Conservation (phyloP, 225 moss, liverwort and hornwort species). For the Physcomitrium patens region DNA sequence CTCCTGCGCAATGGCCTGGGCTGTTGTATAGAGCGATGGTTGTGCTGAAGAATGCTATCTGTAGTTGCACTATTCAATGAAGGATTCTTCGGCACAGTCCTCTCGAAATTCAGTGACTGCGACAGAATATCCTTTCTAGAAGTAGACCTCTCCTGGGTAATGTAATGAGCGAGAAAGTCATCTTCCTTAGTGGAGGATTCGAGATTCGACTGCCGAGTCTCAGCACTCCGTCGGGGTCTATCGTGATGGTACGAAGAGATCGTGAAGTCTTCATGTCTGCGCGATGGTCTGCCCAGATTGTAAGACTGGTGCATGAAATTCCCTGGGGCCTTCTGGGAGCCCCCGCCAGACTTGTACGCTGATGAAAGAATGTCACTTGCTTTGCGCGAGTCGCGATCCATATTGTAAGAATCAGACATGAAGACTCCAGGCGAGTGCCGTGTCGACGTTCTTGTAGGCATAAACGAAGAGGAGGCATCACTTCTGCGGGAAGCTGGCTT, state of each 20-base stretch:
- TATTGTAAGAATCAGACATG: constrained; percentile 53
- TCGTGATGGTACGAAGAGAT: constrained; percentile 39
- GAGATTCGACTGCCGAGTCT: constrained; percentile 13
- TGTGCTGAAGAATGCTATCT: no score
- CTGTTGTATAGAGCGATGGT: no score
- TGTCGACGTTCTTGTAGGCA: constrained; percentile 27
- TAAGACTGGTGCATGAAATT: constrained; percentile 49
- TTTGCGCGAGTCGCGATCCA: constrained; percentile 47
- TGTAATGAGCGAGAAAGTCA: constrained; percentile 44
- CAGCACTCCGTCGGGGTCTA: constrained; percentile 46
- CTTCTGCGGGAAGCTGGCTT: constrained; percentile 29
- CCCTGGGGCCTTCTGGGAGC: constrained; percentile 22
- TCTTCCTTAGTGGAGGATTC: constrained; percentile 33
- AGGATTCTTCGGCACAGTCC: constrained; percentile 23
- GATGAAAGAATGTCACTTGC: constrained; percentile 49
- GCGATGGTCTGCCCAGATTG: constrained; percentile 37
- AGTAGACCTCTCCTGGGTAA: constrained; percentile 31
- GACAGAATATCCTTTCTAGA: constrained; percentile 42
- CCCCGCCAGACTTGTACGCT: constrained; percentile 37
- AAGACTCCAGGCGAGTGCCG: constrained; percentile 43
- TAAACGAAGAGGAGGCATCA: constrained; percentile 25
- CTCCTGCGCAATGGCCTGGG: constrained; percentile 22
- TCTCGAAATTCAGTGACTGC: constrained; percentile 45
- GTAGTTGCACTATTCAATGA: neutral
- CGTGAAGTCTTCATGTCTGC: constrained; percentile 38